These are phyloP conservation scores for Kwoniella dejecticola DNA, from an alignment of 768 basidiomycete genomes.

Conservation along the genomic window DNA sequence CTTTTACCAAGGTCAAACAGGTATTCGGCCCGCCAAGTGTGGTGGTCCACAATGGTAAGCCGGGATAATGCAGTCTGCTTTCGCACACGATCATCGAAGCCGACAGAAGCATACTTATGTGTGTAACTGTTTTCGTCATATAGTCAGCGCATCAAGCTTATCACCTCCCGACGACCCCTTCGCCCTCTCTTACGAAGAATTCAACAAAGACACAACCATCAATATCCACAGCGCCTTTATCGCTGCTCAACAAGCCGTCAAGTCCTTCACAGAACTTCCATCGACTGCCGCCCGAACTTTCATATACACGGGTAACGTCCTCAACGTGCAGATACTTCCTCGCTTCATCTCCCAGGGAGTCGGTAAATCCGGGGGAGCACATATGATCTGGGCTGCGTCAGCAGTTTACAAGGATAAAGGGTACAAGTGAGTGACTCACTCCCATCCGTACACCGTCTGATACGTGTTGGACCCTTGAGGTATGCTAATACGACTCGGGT, in stretches of 20 bases:
- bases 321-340: conserved; percentile 17
- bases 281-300: conserved; percentile 14
- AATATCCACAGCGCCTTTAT: conserved; percentile 17
- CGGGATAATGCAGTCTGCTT: no score
- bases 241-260: conserved; percentile 30
- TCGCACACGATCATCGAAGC: no score
- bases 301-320: conserved; percentile 30
- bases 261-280: conserved; percentile 16
- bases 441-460: not conserved
- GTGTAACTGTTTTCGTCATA: no score
- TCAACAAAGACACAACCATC: conserved; percentile 12
- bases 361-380: conserved; percentile 20
- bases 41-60: conserved; percentile 31
- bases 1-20: conserved; percentile 19
- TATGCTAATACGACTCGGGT: not conserved
- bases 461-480: not conserved
- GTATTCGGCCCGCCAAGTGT: conserved; percentile 24
- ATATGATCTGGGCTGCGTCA: conserved; percentile 25
- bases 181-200: conserved; percentile 6
- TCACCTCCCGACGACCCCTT: conserved; percentile 23
- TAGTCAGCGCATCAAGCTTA: conserved; percentile 7
- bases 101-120: not conserved
- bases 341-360: conserved; percentile 9
- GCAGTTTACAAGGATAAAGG: conserved; percentile 19
- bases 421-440: conserved; percentile 23